These are phyloP conservation scores for Boletus reticuloceps DNA, from an alignment of 768 basidiomycete species.

Conservation along the genomic window DNA sequence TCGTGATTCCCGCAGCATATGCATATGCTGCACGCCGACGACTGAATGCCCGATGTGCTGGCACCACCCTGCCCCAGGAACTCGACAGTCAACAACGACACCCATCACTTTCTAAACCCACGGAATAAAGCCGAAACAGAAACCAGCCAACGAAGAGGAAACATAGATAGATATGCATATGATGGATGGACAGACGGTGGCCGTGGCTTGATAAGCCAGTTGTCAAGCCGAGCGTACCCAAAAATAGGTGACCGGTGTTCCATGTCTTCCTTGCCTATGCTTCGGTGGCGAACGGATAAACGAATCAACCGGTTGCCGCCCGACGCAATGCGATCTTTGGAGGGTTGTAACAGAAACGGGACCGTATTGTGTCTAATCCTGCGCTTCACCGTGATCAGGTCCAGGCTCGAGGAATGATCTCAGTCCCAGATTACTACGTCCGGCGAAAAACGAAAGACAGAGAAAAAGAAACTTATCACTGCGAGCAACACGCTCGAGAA, in stretches of 20 bases:
- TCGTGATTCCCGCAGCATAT: too few species aligned
- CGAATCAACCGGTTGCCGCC: not conserved
- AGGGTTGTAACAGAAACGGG: not conserved
- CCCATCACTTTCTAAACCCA: not conserved
- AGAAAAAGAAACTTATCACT: not conserved
- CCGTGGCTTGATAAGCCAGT: conserved; percentile 2
- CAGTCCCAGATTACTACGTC: not conserved
- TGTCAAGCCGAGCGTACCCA: too few species aligned
- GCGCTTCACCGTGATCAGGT: not conserved
- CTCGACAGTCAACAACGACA: too few species aligned
- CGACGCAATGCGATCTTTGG: not conserved
- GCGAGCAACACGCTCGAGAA: not conserved
- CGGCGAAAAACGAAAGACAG: too few species aligned
- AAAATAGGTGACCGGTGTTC: not conserved
- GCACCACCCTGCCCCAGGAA: too few species aligned
- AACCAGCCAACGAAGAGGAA: not conserved
- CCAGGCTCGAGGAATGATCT: not conserved
- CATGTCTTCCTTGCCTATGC: not conserved
- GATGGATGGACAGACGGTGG: too few species aligned
- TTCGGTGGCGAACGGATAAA: conserved; percentile 7
- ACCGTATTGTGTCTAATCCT: not conserved
- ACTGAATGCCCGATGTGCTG: too few species aligned
- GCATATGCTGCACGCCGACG: too few species aligned
- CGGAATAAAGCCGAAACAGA: not conserved
- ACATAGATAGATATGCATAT: not conserved